Conservation (phyloP, 1,284 basidiomycete species). For the Microbotryomycetes sp. region DNA sequence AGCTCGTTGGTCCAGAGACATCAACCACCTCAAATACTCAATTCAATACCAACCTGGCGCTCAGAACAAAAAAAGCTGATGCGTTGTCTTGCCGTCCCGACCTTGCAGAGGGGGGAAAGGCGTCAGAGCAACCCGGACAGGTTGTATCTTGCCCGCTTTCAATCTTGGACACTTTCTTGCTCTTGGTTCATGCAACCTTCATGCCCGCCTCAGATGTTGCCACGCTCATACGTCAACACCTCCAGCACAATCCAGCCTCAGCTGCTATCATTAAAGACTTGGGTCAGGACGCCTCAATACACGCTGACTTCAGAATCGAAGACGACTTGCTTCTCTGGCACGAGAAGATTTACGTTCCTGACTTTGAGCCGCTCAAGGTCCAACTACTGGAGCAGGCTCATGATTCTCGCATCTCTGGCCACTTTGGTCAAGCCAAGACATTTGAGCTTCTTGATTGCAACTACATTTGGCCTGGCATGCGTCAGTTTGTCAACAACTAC, state of each 20-base stretch:
- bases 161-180: not conserved
- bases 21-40: not conserved
- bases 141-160: not conserved
- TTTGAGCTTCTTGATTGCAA: slow-evolving; percentile 29
- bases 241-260: not conserved
- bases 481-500: slow-evolving; percentile 31
- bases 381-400: slow-evolving; percentile 32
- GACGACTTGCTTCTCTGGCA: slow-evolving; percentile 3
- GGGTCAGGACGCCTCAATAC: not conserved
- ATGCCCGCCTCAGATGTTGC: not conserved
- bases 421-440: slow-evolving; percentile 45
- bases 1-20: not conserved
- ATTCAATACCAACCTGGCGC: not conserved
- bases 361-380: slow-evolving; percentile 11
- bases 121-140: not conserved
- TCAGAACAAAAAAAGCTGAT: not conserved
- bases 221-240: not conserved
- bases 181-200: not conserved
- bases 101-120: not conserved
- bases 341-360: slow-evolving; percentile 41
- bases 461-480: slow-evolving; percentile 43
- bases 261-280: no score
- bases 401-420: slow-evolving; percentile 38
- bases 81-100: not conserved
- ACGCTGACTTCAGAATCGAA: not conserved